phyloP scores from a whole-genome alignment of 2,329 filamentous ascomycete genomes.

The Eutypa lata region DNA sequence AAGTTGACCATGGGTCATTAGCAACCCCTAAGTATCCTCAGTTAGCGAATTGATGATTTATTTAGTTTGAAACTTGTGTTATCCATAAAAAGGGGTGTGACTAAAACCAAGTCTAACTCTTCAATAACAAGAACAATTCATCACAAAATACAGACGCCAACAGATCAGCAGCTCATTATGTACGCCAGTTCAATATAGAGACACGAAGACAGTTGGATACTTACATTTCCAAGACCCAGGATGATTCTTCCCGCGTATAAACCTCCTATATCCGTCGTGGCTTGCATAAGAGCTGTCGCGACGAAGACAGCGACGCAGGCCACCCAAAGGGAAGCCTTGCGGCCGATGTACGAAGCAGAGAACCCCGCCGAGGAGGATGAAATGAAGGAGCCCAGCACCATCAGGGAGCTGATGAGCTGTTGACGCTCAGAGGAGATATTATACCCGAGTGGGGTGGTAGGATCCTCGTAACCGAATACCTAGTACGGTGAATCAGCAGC shows the following conservation, averaged over 20 bases:
- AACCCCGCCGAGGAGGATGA: slow-evolving; percentile 40
- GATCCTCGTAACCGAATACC: slow-evolving; percentile 25
- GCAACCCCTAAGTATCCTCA: slow-evolving; percentile 10
- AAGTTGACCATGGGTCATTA: slow-evolving; percentile 36
- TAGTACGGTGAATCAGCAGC: slow-evolving; percentile 5
- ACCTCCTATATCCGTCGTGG: slow-evolving; percentile 41
- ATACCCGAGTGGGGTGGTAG: slow-evolving; percentile 21
- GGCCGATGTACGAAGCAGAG: slow-evolving; percentile 33
- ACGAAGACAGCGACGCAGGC: slow-evolving; percentile 33
- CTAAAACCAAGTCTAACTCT: too few relatives aligned
- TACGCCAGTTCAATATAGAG: background rate
- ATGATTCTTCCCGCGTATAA: slow-evolving; percentile 47
- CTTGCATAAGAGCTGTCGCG: slow-evolving; percentile 50
- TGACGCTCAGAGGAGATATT: slow-evolving; percentile 36
- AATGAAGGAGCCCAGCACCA: slow-evolving; percentile 45
- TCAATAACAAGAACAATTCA: too few relatives aligned
- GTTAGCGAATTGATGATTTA: background rate
- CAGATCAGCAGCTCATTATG: too few relatives aligned
- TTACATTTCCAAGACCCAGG: slow-evolving; percentile 39
- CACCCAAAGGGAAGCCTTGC: slow-evolving; percentile 37
- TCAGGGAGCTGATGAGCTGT: slow-evolving; percentile 46
- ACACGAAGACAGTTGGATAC: background rate
- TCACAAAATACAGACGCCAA: too few relatives aligned
- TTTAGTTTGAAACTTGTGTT: background rate
- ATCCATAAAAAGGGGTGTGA: too few relatives aligned